Evolutionary conservation across 2,329 filamentous ascomycete genomes (phyloP), one percentile per base, ranked within the genome.

Genomic region (Clonostachys sp.): DNA sequence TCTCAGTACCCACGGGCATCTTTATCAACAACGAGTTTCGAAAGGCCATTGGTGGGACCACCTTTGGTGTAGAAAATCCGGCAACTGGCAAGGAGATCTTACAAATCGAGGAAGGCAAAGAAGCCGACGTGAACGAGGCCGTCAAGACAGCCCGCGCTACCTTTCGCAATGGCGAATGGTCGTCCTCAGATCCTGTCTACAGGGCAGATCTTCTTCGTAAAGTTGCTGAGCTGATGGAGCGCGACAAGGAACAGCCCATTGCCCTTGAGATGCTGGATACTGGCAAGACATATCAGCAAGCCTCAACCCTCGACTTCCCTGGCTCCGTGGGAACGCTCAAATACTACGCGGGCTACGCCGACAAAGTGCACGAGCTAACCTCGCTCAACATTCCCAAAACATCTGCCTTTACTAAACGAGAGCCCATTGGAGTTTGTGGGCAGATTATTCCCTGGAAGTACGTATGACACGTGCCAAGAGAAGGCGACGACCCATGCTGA

Each of bases 251-350:
- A 47, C 45, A 57, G 1, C 52, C 71, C 13, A 65, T 66, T 17
- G 68, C 67, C 4, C 61, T 70, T 17, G 87, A 91, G 66, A 86
- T 87, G 0, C 90, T 85, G 86, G 86, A 91, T 58, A 90, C 89
- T 57, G 87, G 46, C 30, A 48, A 48, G 46, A 44, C 42, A 14
- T 33, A 44, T 33, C 12, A n/a, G 13, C 42, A 44, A 17, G 82
- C 84, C 12, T 74, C 87, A n/a, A 75, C 74, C 40, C 84, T 85
- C 45, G 88, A 91, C 58, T 54, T 91, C 42, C 7, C 18, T 13
- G 20, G 12, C 18, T 44, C 34, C 17, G 13, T 44, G 24, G 42
- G 41, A 12, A 47, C 80, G 18, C 68, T 77, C 48, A 81, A 78
- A 56, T 87, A 88, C 61, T 87, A 87, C 58, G 83, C 79, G 40